phyloP scores from a whole-genome alignment of 441 rosid genomes.

The Kokia cookei region DNA sequence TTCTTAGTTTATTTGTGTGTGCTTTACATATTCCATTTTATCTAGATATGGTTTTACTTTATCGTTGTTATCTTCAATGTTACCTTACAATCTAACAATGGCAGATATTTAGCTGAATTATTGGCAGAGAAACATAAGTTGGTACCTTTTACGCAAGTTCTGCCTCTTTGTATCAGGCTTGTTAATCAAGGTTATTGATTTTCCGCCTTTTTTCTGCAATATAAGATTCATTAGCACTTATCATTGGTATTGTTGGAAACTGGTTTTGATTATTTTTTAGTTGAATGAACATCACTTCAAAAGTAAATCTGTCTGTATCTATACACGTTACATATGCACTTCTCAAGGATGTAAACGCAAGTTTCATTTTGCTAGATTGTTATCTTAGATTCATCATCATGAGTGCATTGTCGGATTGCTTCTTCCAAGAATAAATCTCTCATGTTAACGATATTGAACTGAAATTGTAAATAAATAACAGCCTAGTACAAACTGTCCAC shows the following conservation, averaged over 20 bases:
- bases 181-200: conserved; percentile 60
- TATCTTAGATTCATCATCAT: background rate
- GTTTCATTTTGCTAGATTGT: background rate
- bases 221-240: conserved; percentile 8
- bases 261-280: background rate
- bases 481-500: background rate
- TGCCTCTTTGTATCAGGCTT: conserved; percentile 75
- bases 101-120: conserved; percentile 75
- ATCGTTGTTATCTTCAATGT: background rate
- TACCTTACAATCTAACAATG: conserved; percentile 1
- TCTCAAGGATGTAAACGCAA: background rate
- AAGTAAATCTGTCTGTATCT: background rate
- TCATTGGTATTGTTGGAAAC: background rate
- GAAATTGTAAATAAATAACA: background rate
- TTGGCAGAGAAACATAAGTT: conserved; percentile 83
- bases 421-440: background rate
- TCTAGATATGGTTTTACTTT: background rate
- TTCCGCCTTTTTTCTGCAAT: background rate
- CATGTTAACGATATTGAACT: background rate
- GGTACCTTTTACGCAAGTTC: conserved; percentile 71
- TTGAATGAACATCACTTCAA: background rate
- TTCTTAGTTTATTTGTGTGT: background rate
- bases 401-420: background rate
- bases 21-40: background rate
- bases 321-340: background rate